A percentile compares a stretch with the other conserved stretches of the same genome.
Conservation (phyloP, 2,329 filamentous ascomycete genomes). For the Podosphaera aphanis region DNA sequence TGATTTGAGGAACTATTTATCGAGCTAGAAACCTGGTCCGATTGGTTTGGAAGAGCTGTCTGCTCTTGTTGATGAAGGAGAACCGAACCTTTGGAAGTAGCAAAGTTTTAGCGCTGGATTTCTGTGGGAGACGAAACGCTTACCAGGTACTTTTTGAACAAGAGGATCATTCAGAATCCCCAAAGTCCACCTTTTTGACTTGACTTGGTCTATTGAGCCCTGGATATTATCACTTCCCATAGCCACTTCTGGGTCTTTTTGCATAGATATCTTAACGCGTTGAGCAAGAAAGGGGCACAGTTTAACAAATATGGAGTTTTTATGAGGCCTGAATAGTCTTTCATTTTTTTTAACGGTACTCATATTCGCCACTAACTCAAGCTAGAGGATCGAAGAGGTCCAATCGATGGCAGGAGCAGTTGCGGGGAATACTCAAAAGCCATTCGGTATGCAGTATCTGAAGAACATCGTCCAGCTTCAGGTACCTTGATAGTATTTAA, state of each 20-base stretch:
- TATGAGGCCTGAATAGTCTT: no score
- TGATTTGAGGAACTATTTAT: constrained; percentile 7
- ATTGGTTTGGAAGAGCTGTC: constrained; percentile 32
- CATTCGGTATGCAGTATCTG: no score
- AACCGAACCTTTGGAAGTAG: constrained; percentile 26
- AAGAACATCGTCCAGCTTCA: no score
- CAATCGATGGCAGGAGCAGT: no score
- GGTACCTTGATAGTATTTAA: no score
- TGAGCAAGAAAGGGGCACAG: no score
- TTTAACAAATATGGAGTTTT: no score
- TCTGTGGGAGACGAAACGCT: constrained; percentile 7
- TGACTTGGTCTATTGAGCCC: not conserved
- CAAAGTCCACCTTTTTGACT: constrained; percentile 20
- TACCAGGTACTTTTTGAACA: constrained; percentile 75
- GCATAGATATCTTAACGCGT: no score
- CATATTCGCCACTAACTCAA: no score
- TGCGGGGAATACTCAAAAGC: no score
- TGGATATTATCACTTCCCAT: not conserved
- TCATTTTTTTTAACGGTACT: no score
- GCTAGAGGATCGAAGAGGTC: no score
- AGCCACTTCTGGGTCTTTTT: not conserved
- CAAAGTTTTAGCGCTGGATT: not conserved
- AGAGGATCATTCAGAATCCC: constrained; percentile 61
- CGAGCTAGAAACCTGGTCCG: constrained; percentile 35
- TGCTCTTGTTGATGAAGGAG: constrained; percentile 35